Conservation (phyloP, 2,329 filamentous ascomycete species). For the Byssochlamys sp. region DNA sequence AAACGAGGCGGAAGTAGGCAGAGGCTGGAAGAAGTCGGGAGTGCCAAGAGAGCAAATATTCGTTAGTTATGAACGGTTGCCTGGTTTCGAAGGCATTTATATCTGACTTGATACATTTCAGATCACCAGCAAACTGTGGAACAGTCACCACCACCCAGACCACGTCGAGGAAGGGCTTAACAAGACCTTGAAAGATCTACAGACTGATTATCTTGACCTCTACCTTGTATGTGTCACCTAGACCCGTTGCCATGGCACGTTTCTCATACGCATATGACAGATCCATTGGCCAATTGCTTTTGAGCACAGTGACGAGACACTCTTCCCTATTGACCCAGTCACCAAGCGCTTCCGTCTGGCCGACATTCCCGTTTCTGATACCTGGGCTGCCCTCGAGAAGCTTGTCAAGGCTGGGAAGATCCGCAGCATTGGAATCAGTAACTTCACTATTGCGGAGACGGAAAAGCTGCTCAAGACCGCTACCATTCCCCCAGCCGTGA, state of each 20-base stretch:
- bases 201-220: slow-evolving; percentile 45
- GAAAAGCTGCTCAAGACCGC: slow-evolving; percentile 27
- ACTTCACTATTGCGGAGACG: slow-evolving; percentile 46
- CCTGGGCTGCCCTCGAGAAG: slow-evolving; percentile 55
- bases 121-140: slow-evolving; percentile 52
- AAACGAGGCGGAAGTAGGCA: slow-evolving; percentile 24
- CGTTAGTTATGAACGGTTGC: slow-evolving; percentile 13
- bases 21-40: slow-evolving; percentile 23
- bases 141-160: slow-evolving; percentile 43
- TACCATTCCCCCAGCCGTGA: slow-evolving; percentile 17
- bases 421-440: slow-evolving; percentile 61
- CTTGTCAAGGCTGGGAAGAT: slow-evolving; percentile 48
- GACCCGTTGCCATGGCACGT: neutral
- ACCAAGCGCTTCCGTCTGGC: slow-evolving; percentile 12
- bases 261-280: neutral
- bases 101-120: slow-evolving; percentile 10
- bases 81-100: neutral
- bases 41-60: slow-evolving; percentile 23
- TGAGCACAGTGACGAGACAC: slow-evolving; percentile 9
- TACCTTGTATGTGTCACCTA: slow-evolving; percentile 33
- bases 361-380: slow-evolving; percentile 21
- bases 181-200: slow-evolving; percentile 41
- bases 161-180: slow-evolving; percentile 43
- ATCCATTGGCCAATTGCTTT: slow-evolving; percentile 34
- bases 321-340: slow-evolving; percentile 10